phyloP scores from a whole-genome alignment of 306 rosid species.

The Quercus berberidifolia region DNA sequence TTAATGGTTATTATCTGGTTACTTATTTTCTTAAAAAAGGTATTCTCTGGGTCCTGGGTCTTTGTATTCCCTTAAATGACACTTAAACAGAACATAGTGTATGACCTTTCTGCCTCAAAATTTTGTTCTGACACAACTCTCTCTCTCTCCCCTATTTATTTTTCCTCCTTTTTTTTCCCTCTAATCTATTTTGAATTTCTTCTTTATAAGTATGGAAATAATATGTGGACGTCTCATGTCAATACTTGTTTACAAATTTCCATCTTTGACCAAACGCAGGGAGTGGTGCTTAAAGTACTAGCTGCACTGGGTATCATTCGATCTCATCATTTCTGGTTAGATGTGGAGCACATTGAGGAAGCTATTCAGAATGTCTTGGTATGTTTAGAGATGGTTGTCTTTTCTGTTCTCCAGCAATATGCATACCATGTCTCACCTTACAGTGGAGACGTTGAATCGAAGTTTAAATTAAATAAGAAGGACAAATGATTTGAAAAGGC shows the following conservation, averaged over 20 bases:
- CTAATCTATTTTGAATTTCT: background rate
- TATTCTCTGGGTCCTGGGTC: background rate
- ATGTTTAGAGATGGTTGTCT: conserved; percentile 82
- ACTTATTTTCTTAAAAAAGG: background rate
- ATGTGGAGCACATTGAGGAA: conserved; percentile 81
- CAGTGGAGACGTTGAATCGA: conserved; percentile 73
- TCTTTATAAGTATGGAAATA: background rate
- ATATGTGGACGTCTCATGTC: background rate
- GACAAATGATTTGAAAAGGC: conserved; percentile 24
- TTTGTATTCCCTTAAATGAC: background rate
- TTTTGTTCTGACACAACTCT: background rate
- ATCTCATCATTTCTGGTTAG: conserved; percentile 69
- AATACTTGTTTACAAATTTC: background rate
- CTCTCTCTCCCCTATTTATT: background rate
- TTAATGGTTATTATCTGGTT: background rate
- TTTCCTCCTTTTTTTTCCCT: background rate
- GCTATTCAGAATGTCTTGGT: conserved; percentile 90
- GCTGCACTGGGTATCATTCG: conserved; percentile 51
- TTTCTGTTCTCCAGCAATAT: conserved; percentile 86
- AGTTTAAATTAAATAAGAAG: conserved; percentile 59
- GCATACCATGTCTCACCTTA: conserved; percentile 80
- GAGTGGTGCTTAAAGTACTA: conserved; percentile 58
- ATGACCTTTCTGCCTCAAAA: background rate
- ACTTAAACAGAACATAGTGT: background rate
- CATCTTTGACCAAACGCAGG: conserved; percentile 40